These are phyloP conservation scores for Saccharum hybrid DNA, from an alignment of 202 grass and related monocot genomes.

Conservation along the genomic window DNA sequence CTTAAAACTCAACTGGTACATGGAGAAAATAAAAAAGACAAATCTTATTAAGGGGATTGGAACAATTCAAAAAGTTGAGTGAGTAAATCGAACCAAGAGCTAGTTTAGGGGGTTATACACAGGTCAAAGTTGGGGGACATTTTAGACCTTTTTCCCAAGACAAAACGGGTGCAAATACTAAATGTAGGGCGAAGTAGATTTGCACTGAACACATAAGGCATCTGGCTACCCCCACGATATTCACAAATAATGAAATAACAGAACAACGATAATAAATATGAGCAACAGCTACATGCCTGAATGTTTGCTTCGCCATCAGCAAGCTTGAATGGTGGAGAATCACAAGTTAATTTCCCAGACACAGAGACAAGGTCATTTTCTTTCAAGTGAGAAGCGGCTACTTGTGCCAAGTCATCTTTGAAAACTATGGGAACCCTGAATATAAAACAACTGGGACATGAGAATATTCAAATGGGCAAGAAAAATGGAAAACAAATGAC, in stretches of 20 bases:
- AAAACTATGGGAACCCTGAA: constrained; percentile 90
- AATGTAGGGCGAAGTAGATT: background rate
- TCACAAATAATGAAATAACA: constrained; percentile 9
- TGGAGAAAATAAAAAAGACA: background rate
- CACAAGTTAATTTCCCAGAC: constrained; percentile 72
- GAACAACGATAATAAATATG: background rate
- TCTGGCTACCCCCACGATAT: background rate
- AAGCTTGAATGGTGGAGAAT: constrained; percentile 57
- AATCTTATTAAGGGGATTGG: background rate
- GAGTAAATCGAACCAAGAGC: background rate
- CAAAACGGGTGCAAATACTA: background rate
- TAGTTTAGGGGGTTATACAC: background rate
- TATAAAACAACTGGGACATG: constrained; percentile 1
- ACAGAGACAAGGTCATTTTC: constrained; percentile 79
- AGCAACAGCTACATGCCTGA: constrained; percentile 54
- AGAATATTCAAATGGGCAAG: constrained; percentile 11
- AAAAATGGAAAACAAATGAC: background rate
- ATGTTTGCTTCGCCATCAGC: constrained; percentile 65
- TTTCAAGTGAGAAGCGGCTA: constrained; percentile 72
- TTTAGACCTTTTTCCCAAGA: background rate
- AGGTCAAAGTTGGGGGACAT: background rate
- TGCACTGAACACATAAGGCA: background rate
- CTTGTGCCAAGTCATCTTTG: constrained; percentile 83
- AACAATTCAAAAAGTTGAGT: background rate
- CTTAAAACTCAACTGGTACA: background rate